These are phyloP conservation scores for Fusarium illudens DNA, from an alignment of 2,329 filamentous ascomycete species.

Conservation along the genomic window DNA sequence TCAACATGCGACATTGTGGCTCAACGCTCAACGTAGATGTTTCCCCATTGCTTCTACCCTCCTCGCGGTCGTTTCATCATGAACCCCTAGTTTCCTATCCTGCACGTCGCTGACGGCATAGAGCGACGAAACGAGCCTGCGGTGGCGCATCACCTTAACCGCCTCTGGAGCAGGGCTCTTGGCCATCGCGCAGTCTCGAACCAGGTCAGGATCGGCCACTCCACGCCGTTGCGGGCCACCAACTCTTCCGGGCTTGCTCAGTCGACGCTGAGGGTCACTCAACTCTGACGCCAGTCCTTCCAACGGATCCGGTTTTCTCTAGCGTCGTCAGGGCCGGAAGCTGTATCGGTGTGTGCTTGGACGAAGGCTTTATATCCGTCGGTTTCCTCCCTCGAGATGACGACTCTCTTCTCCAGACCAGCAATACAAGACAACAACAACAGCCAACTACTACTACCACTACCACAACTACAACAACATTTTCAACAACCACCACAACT, in stretches of 20 bases:
- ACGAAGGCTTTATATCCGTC: slow-evolving; percentile 24
- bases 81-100: slow-evolving; percentile 5
- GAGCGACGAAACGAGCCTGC: background rate
- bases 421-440: background rate
- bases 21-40: slow-evolving; percentile 23
- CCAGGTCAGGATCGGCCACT: slow-evolving; percentile 23
- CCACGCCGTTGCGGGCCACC: slow-evolving; percentile 28
- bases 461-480: background rate
- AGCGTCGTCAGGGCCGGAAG: background rate
- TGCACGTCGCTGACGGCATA: background rate
- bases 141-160: slow-evolving; percentile 31
- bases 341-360: background rate
- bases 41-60: slow-evolving; percentile 13
- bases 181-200: slow-evolving; percentile 20
- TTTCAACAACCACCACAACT: background rate
- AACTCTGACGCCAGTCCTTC: slow-evolving; percentile 25
- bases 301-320: slow-evolving; percentile 17
- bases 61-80: slow-evolving; percentile 21
- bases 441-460: background rate
- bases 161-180: slow-evolving; percentile 7
- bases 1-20: slow-evolving; percentile 20
- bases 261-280: slow-evolving; percentile 1
- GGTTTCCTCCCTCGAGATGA: background rate
- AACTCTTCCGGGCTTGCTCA: background rate
- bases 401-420: slow-evolving; percentile 6